These are phyloP conservation scores for Thelonectria blattea DNA, from an alignment of 2,329 filamentous ascomycete genomes.

Conservation along the genomic window DNA sequence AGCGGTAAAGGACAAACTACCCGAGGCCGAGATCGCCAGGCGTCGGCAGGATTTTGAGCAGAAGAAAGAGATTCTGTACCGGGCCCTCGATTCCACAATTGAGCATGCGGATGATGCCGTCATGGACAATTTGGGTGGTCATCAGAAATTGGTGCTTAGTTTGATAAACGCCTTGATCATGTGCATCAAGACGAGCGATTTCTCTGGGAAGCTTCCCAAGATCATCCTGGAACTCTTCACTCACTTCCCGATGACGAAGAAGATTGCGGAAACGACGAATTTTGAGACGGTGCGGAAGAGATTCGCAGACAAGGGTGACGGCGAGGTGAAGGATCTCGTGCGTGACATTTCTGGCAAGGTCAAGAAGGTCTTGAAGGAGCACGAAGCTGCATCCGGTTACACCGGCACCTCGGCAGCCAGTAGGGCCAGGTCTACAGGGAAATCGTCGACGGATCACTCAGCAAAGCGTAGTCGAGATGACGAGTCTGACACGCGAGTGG, in stretches of 20 bases:
- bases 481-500: conserved; percentile 46
- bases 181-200: conserved; percentile 59
- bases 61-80: conserved; percentile 56
- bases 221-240: conserved; percentile 66
- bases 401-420: conserved; percentile 49
- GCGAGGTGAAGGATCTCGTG: conserved; percentile 66
- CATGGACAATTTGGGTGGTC: conserved; percentile 62
- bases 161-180: conserved; percentile 61
- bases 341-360: conserved; percentile 60
- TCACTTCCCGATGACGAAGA: conserved; percentile 65
- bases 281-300: conserved; percentile 69
- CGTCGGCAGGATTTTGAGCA: conserved; percentile 50
- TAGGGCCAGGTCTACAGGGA: conserved; percentile 44
- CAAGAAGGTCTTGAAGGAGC: conserved; percentile 49
- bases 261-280: conserved; percentile 68
- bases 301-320: conserved; percentile 69
- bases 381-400: conserved; percentile 46
- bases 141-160: conserved; percentile 62
- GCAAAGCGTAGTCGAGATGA: conserved; percentile 49
- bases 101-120: conserved; percentile 61
- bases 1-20: conserved; percentile 49
- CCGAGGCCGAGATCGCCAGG: conserved; percentile 44
- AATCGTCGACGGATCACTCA: conserved; percentile 38
- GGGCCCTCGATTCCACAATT: conserved; percentile 60
- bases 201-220: conserved; percentile 59